These are phyloP conservation scores for Kingdonia uniflora DNA, from an alignment of 164 flowering plant species.

Conservation along the genomic window DNA sequence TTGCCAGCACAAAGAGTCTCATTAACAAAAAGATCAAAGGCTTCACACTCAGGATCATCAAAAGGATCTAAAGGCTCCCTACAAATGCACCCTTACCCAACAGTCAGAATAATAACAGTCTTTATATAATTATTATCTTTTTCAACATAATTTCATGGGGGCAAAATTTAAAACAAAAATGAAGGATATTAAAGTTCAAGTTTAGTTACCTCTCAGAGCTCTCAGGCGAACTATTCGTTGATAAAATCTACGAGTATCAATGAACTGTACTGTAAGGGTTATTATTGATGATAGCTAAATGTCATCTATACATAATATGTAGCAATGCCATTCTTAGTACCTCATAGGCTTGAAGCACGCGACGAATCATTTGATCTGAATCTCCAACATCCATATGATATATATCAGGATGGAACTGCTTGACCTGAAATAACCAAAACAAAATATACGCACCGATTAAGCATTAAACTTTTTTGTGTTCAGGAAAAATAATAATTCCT, in stretches of 20 bases:
- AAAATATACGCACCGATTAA: neutral
- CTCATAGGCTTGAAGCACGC: constrained; percentile 75
- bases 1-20: constrained; percentile 71
- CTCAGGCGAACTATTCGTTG: constrained; percentile 21
- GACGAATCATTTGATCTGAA: constrained; percentile 70
- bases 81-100: constrained; percentile 8
- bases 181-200: neutral
- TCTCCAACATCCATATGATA: constrained; percentile 27
- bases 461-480: neutral
- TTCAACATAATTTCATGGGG: neutral
- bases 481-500: neutral
- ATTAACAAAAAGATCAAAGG: constrained; percentile 75
- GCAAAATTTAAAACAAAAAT: neutral
- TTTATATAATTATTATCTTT: no score
- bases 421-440: constrained; percentile 37
- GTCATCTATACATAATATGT: no score
- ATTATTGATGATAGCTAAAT: no score
- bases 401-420: constrained; percentile 83
- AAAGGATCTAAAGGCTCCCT: constrained; percentile 88
- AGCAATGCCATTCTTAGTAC: constrained; percentile 25
- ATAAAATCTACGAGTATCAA: constrained; percentile 25
- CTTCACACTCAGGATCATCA: constrained; percentile 92
- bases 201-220: constrained; percentile 37
- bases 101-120: neutral
- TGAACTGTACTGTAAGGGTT: no score